phyloP scores from a whole-genome alignment of 768 basidiomycete species.

The Mycena galopus region DNA sequence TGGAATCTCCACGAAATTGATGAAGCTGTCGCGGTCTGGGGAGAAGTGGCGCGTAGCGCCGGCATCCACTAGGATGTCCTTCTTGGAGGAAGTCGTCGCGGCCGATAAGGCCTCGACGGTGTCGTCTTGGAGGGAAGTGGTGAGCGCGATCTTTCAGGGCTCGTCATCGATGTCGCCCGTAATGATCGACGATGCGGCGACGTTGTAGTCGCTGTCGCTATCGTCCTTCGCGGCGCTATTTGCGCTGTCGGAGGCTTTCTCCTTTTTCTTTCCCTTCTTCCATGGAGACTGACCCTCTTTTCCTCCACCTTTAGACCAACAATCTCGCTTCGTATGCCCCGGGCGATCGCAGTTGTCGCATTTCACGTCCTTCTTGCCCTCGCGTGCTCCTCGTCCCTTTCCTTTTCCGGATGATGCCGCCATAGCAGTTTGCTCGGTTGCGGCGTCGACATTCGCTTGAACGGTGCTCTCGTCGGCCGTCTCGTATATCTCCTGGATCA shows the following conservation, averaged over 20 bases:
- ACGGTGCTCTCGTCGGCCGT: conserved; percentile 16
- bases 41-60: conserved; percentile 29
- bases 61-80: conserved; percentile 22
- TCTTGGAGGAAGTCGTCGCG: no score
- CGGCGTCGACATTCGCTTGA: neutral
- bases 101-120: no score
- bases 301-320: conserved; percentile 34
- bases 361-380: neutral
- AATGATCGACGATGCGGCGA: neutral
- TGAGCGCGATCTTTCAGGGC: neutral
- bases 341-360: conserved; percentile 50
- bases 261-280: conserved; percentile 29
- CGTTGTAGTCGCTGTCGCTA: conserved; percentile 4
- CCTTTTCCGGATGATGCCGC: conserved; percentile 29
- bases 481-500: conserved; percentile 32
- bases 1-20: conserved; percentile 10
- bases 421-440: conserved; percentile 12
- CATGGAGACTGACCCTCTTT: conserved; percentile 49
- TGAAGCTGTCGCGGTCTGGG: conserved; percentile 20
- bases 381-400: conserved; percentile 5
- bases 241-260: conserved; percentile 24
- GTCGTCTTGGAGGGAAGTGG: neutral
- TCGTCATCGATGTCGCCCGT: conserved; percentile 13
- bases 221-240: conserved; percentile 23
- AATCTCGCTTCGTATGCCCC: conserved; percentile 44